Percentiles rank a stretch among this genome's conserved stretches.
These are phyloP conservation scores for Xylariaceae sp. DNA, from an alignment of 2,329 filamentous ascomycete species.

Conservation along the genomic window DNA sequence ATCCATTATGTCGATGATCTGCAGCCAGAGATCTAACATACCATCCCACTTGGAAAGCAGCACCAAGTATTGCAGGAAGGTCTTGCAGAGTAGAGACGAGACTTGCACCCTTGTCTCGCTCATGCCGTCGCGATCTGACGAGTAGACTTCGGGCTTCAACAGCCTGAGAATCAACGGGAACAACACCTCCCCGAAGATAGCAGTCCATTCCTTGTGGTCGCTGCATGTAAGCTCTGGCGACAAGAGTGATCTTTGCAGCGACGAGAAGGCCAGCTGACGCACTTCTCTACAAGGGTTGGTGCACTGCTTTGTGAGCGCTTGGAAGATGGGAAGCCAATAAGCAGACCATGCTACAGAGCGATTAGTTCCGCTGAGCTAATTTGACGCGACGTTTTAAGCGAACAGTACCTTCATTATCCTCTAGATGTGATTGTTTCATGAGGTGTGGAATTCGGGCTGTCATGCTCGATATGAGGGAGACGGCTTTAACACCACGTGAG, in stretches of 20 bases:
- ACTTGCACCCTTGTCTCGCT: conserved; percentile 89
- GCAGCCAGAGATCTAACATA: conserved; percentile 86
- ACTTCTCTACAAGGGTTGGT: conserved; percentile 93
- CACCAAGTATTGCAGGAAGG: conserved; percentile 90
- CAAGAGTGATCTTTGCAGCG: conserved; percentile 77
- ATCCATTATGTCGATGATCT: conserved; percentile 91
- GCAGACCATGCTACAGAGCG: conserved; percentile 76
- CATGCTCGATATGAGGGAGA: conserved; percentile 75
- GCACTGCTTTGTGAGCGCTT: conserved; percentile 81
- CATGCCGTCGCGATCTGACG: conserved; percentile 87
- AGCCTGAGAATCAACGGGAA: conserved; percentile 85
- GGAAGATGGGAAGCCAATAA: conserved; percentile 95
- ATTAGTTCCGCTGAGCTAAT: conserved; percentile 22
- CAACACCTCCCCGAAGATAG: conserved; percentile 88
- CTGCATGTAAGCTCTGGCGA: conserved; percentile 77
- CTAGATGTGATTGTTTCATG: conserved; percentile 89
- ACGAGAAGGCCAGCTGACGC: conserved; percentile 79
- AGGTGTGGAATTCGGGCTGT: conserved; percentile 76
- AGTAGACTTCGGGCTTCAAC: conserved; percentile 90
- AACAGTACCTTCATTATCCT: conserved; percentile 67
- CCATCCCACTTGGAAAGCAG: conserved; percentile 79
- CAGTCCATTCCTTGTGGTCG: conserved; percentile 86
- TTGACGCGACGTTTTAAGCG: not conserved
- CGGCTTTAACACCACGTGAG: conserved; percentile 70
- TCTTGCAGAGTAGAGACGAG: conserved; percentile 86